Base-by-base conservation (phyloP, 495 filamentous ascomycete genomes). In the Paragyromitra xinjiangensis region DNA sequence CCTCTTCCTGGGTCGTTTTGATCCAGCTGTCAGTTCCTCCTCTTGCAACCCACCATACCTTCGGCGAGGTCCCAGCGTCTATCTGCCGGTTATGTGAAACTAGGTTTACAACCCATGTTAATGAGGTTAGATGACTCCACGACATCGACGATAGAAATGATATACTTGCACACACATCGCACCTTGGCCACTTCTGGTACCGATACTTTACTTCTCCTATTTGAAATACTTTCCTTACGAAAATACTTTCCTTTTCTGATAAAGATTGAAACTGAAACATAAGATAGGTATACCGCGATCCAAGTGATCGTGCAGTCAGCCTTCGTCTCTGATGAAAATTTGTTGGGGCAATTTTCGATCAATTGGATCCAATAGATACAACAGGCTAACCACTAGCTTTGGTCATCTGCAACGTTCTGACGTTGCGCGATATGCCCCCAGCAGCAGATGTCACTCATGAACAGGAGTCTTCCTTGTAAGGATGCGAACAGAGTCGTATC, bases 391-490 rank as follows among this genome's bases (percentile, higher is more conserved):
- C 45, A 62, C 29, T 65, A 37, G 29, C 19, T 34, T 70, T 65
- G 29, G 75, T 62, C 64, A 78, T 75, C 63, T 59, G 72, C 45
- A 72, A 34, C 70, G 12, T 58, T 73, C 59, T 77, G 68, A 66
- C 73, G 56, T 71, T 76, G 73, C 58, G 58, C 58, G 51, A 42
- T 73, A 73, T 53, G 44, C 37, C 48, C 69, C 70, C 53, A 71
- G 59, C 59, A 78, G 44, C 64, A 75, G 37, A 78, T 55, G 59
- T 55, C 39, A 68, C 55, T 63, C 70, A 68, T 55, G 63, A 71
- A 56, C 64, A 78, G 64, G 64, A 78, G 64, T 64, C 55, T 77
- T 69, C 75, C 75, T 77, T 78, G 75, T 73, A 74, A 53, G 16
- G 58, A 53, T 40, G 40, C 64, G 39, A 59, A 73, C 51, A 73